Base-by-base conservation (phyloP, 306 rosid species). In the Ormosia emarginata region DNA sequence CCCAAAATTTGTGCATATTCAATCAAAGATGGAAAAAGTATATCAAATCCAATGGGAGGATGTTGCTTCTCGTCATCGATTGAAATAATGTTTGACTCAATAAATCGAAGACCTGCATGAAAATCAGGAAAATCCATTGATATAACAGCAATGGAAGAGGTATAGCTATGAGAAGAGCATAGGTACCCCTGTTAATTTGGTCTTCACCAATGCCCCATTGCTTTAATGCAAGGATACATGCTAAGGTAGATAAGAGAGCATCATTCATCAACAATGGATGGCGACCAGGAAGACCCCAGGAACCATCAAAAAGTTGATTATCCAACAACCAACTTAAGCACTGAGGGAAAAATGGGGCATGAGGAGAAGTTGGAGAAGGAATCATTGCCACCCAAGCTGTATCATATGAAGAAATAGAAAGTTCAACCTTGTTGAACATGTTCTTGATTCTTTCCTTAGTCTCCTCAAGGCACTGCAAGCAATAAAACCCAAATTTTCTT, bases 311-410 rank as follows among this genome's bases (percentile, higher is more conserved):
- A 77, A 67, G 95, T 85, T 95, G 99, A 81, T 90, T 89, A 30
- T 86, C 87, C 73, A 91, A 76, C 56, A 93, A 83, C 97, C 99
- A 95, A 44, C 88, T 82, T 64, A 95, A 62, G 59, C 98, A 91
- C 50, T 87, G 85, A 15, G 97, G 98, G 77, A 93, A 95, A 80
- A 85, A 83, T 7, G 98, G 98, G 33, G 76, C 69, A n/a, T 55
- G 47, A 8, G 75, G 65, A 44, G 94, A 86, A 79, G 84, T 64
- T 50, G 90, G 86, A 52, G 94, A 90, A 67, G 94, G 93, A 75
- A 91, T 75, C 98, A 90, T 91, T 36, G 98, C 98, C 66, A 95
- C 95, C 97, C 97, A 89, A 79, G 98, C 95, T 5, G 98, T 95
- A 85, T 95, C 97, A 77, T 93, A 95, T 2, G 92, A 88, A 66